Base-by-base conservation (phyloP, 345 rosid genomes). In the Physaria fendleri region DNA sequence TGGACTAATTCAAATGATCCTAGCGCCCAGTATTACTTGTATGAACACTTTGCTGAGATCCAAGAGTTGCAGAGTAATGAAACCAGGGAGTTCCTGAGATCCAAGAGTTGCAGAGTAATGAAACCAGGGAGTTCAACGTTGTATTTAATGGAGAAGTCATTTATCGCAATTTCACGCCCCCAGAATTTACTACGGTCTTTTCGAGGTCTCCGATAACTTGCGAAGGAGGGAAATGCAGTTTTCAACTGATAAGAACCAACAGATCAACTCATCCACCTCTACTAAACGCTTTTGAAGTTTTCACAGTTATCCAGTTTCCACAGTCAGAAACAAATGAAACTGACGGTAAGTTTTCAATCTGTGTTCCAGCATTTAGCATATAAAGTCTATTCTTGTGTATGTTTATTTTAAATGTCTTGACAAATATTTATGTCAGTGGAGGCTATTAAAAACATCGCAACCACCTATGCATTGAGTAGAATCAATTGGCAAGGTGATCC, bases 281-380 rank as follows among this genome's bases (percentile, higher is more conserved):
- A 12, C 65, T 76, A 13, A 72, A 72, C 5, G 80, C 69, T 24
- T 2, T 54, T 18, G 74, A 76, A 32, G 0, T 68, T 18, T 72
- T n/a, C 22, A 27, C 20, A 13, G 63, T 64, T 8, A 43, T 71
- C 15, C 57, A 68, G 12, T 20, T 71, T 35, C 48, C 12, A 2
- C 66, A 56, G 17, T 18, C 52, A 2, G 52, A 54, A 53, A 72
- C 79, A 6, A 51, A 64, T 42, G 63, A 51, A 44, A 55, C 0
- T 4, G 76, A 76, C 20, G 79, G 79, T 76, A 72, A n/a, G 53
- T 29, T n/a, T n/a, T n/a, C n/a, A n/a, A n/a, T n/a, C n/a, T n/a
- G n/a, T n/a, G n/a, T n/a, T n/a, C n/a, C n/a, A n/a, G n/a, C n/a
- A n/a, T n/a, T n/a, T n/a, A n/a, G n/a, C n/a, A n/a, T n/a, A n/a